Evolutionary conservation across 352 stramenopile species (phyloP).

Genomic region (Thalassiosira mediterranea): DNA sequence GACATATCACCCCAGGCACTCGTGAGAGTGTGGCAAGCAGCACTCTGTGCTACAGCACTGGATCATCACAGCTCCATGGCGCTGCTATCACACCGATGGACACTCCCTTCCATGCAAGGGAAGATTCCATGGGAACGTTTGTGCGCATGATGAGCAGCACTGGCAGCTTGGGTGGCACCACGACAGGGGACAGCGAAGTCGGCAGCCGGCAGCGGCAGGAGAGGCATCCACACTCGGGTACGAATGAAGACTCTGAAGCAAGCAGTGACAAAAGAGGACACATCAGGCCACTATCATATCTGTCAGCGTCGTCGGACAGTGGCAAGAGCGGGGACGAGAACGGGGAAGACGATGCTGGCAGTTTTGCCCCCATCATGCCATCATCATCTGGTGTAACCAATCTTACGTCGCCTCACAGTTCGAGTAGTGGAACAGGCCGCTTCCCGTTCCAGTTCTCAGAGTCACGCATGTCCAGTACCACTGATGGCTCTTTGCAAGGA

Average conservation of each 20-base stretch:
- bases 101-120: not conserved
- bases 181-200: not conserved
- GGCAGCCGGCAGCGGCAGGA: not conserved
- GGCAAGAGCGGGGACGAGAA: slow-evolving; percentile 2
- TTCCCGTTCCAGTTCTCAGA: no score
- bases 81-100: no score
- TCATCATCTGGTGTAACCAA: no score
- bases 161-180: no score
- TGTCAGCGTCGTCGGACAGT: slow-evolving; percentile 39
- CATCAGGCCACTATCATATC: slow-evolving; percentile 31
- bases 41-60: slow-evolving; percentile 19
- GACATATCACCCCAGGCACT: not conserved
- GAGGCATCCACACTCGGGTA: not conserved
- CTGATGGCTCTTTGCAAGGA: no score
- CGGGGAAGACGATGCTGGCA: no score
- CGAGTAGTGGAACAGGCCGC: no score
- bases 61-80: slow-evolving; percentile 5
- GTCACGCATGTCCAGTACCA: no score
- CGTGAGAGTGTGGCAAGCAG: not conserved
- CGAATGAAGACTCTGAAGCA: not conserved
- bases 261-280: not conserved
- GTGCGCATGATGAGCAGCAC: not conserved
- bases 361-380: no score
- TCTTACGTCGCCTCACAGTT: no score
- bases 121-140: slow-evolving; percentile 7